These are phyloP conservation scores for Dendrocalamus latiflorus DNA, from an alignment of 202 grass and related monocot genomes.

Conservation along the genomic window DNA sequence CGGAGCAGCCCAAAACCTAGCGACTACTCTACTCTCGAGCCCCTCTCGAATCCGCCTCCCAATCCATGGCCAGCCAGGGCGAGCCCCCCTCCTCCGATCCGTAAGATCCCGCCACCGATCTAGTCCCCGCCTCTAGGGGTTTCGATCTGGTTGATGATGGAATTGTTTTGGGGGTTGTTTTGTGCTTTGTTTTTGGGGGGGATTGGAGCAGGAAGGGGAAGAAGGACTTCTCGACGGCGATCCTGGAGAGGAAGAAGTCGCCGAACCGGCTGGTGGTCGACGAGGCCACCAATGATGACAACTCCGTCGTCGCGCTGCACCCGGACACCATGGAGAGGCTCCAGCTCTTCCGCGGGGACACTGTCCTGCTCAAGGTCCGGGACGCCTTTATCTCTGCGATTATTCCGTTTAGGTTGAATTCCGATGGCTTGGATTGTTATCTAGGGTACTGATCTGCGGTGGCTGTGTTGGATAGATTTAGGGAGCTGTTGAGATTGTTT, in stretches of 20 bases:
- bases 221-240: conserved; percentile 90
- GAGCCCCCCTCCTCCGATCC: conserved; percentile 64
- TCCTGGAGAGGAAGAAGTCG: conserved; percentile 86
- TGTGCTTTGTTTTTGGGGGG: neutral
- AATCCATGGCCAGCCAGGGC: conserved; percentile 62
- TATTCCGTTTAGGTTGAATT: too few relatives aligned
- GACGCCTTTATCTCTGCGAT: too few relatives aligned
- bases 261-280: conserved; percentile 81
- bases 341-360: conserved; percentile 90
- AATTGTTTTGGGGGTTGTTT: neutral
- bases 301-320: conserved; percentile 73
- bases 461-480: too few relatives aligned
- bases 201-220: conserved; percentile 66
- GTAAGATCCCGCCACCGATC: conserved; percentile 41
- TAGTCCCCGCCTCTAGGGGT: conserved; percentile 6
- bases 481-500: too few relatives aligned
- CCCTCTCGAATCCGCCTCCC: too few relatives aligned
- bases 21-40: too few relatives aligned
- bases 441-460: too few relatives aligned
- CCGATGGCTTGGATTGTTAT: too few relatives aligned
- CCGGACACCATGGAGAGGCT: conserved; percentile 88
- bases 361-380: conserved; percentile 88
- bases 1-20: too few relatives aligned
- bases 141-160: conserved; percentile 35
- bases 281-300: conserved; percentile 85